A percentile compares a stretch with the other conserved stretches of the same genome.
Evolutionary conservation across 1,284 basidiomycete species (phyloP).

Genomic region (Clitocybe nebularis): DNA sequence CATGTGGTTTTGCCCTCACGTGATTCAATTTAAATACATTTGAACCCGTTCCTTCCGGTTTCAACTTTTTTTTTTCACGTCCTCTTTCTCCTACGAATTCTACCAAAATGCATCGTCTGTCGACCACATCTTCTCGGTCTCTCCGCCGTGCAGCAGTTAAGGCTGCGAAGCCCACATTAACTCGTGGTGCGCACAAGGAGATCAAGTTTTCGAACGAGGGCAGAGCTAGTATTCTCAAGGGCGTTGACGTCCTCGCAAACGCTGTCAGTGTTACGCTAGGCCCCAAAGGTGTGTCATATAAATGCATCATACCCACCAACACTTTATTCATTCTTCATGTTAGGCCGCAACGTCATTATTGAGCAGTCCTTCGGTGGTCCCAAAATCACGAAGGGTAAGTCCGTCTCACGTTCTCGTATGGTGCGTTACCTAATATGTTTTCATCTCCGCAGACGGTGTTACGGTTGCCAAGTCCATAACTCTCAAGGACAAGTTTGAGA

Average conservation of each 20-base stretch:
- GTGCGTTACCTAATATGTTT: slow-evolving; percentile 12
- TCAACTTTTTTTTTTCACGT: slow-evolving; percentile 5
- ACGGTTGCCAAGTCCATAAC: slow-evolving; percentile 95
- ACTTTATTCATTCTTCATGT: slow-evolving; percentile 14
- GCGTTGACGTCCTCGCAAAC: slow-evolving; percentile 95
- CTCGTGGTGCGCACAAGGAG: slow-evolving; percentile 87
- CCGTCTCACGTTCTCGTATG: slow-evolving; percentile 2
- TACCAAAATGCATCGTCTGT: slow-evolving; percentile 43
- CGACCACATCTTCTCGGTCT: slow-evolving; percentile 40
- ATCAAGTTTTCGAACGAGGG: slow-evolving; percentile 97
- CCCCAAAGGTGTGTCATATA: slow-evolving; percentile 72
- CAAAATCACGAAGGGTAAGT: slow-evolving; percentile 92
- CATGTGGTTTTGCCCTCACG: too few relatives aligned
- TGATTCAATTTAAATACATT: slow-evolving; percentile 3
- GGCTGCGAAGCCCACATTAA: slow-evolving; percentile 35
- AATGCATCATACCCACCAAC: background rate
- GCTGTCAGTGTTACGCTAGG: slow-evolving; percentile 94
- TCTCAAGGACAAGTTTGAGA: slow-evolving; percentile 98
- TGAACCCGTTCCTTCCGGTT: background rate
- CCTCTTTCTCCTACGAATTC: background rate
- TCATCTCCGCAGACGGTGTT: slow-evolving; percentile 76
- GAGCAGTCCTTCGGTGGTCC: slow-evolving; percentile 97
- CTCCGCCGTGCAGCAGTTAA: slow-evolving; percentile 42
- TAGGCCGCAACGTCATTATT: slow-evolving; percentile 97
- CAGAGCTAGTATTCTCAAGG: slow-evolving; percentile 89